Evolutionary conservation across 2,329 filamentous ascomycete genomes (phyloP), one percentile per base, ranked within the genome.

Genomic region (Macroventuria anomochaeta): DNA sequence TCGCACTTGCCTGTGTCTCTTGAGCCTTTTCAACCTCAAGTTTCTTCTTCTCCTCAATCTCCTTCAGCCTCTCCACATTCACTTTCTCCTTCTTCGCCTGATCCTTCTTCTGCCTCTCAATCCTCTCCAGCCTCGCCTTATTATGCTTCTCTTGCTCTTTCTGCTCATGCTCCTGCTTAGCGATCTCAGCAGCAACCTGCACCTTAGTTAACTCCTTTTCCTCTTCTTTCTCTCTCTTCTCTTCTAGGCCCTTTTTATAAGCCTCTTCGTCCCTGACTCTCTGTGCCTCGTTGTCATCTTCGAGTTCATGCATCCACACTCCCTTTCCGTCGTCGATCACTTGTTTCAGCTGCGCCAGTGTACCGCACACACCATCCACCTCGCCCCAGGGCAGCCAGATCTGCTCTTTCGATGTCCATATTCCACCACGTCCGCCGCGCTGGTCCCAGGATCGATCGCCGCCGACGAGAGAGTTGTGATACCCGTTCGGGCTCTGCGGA

Each of bases 341-440:
- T 28, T 75, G 70, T 26, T 79, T 77, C 18, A 77, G 69, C 2
- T 77, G 75, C 11, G 71, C 68, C 25, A 71, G 25, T 0, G 59
- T 59, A 0, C 71, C 71, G 36, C 71, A 73, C 1, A 73, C 71
- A 17, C 71, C 71, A 31, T 73, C 70, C 5, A 82, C 73, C 20
- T 82, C 79, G 6, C 73, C 74, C 70, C 80, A 81, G 0, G 75
- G 74, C 18, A 81, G 54, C 81, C 81, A 84, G 0, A 61, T 57
- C 31, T 75, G 72, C 17, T 74, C 74, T n/a, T 73, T 69, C 11
- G 76, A 77, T 0, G 81, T 82, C 82, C 82, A 85, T 3, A 83
- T 68, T 7, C 82, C 82, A 3, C 81, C 81, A n/a, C 74, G 75
- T 0, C 81, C 81, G 8, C 81, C 81, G 12, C 80, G 76, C 47